A percentile compares a stretch with the other conserved stretches of the same genome.
Evolutionary conservation across 768 basidiomycete genomes (phyloP).

Genomic region (Pleurotus djamor): DNA sequence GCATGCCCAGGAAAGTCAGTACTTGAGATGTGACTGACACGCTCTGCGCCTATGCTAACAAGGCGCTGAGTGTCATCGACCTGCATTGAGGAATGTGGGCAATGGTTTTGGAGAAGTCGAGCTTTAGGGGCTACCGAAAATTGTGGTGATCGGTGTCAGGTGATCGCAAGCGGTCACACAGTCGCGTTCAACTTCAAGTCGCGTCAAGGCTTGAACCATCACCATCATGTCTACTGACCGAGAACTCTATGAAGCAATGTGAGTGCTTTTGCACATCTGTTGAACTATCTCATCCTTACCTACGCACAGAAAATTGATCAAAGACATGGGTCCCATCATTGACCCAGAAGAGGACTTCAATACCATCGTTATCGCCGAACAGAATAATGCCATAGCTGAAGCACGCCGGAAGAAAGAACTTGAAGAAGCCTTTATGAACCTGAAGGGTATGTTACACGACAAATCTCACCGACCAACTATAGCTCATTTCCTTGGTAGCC

Average conservation of each 20-base stretch:
- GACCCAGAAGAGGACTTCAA: constrained; percentile 79
- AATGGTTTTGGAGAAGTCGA: not conserved
- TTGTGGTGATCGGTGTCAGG: not conserved
- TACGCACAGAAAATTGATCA: constrained; percentile 55
- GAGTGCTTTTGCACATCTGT: constrained; percentile 9
- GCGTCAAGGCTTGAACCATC: not conserved
- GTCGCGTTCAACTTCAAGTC: not conserved
- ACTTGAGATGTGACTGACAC: constrained; percentile 78
- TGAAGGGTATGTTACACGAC: constrained; percentile 51
- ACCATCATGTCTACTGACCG: constrained; percentile 3
- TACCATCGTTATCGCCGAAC: constrained; percentile 72
- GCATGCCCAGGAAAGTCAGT: constrained; percentile 91
- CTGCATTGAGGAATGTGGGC: not conserved
- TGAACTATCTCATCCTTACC: not conserved
- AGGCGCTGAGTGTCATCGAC: constrained; percentile 40
- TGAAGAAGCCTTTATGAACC: constrained; percentile 61
- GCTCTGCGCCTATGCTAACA: constrained; percentile 69
- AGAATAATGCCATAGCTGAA: constrained; percentile 60
- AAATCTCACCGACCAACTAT: not conserved
- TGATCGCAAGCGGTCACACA: not conserved
- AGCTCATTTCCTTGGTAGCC: constrained; percentile 32
- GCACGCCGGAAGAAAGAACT: constrained; percentile 60
- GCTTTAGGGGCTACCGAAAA: not conserved
- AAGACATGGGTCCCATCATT: constrained; percentile 69
- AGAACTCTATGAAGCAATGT: constrained; percentile 43